Evolutionary conservation across 345 rosid species (phyloP).

Genomic region (Orychophragmus violaceus): DNA sequence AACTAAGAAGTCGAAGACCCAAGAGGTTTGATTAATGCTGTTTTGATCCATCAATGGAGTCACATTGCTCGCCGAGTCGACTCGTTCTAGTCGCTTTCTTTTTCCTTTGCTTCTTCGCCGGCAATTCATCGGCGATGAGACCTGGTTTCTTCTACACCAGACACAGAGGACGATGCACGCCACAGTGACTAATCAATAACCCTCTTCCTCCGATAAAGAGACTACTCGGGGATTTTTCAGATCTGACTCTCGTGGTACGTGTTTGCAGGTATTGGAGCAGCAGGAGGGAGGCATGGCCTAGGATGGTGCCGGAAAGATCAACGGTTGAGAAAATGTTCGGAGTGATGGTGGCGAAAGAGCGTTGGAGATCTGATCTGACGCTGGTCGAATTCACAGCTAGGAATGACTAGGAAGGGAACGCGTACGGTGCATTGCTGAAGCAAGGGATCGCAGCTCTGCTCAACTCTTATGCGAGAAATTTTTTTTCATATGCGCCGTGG

Average conservation of each 20-base stretch:
- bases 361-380: constrained; percentile 73
- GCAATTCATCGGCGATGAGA: constrained; percentile 16
- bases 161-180: constrained; percentile 77
- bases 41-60: constrained; percentile 10
- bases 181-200: constrained; percentile 37
- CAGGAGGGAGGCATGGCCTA: constrained; percentile 76
- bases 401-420: constrained; percentile 45
- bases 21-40: not conserved
- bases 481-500: constrained; percentile 61
- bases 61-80: constrained; percentile 8
- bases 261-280: constrained; percentile 80
- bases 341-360: constrained; percentile 50
- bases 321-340: constrained; percentile 76
- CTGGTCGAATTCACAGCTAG: constrained; percentile 57
- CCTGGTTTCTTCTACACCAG: constrained; percentile 62
- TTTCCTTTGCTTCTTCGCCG: constrained; percentile 13
- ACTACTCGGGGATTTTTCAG: not conserved
- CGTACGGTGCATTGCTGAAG: constrained; percentile 51
- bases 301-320: constrained; percentile 75
- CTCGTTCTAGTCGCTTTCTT: constrained; percentile 21
- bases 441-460: constrained; percentile 75
- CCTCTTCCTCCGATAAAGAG: not conserved
- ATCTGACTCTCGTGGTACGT: constrained; percentile 4
- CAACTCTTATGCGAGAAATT: constrained; percentile 64
- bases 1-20: constrained; percentile 1